These are phyloP conservation scores for Candida parachauliodes DNA, from an alignment of 805 yeast genomes.

Conservation along the genomic window DNA sequence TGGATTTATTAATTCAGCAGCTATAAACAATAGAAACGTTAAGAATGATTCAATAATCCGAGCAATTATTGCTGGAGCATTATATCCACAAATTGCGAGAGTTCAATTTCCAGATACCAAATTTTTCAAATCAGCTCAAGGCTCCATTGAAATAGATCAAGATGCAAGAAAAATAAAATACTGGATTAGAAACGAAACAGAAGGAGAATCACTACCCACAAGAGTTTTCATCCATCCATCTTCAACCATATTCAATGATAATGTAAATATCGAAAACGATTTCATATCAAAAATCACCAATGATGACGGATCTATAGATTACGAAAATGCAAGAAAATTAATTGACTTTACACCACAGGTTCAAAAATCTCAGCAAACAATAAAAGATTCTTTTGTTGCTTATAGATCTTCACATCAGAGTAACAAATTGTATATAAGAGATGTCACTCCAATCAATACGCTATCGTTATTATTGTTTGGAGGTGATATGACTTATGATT, in stretches of 20 bases:
- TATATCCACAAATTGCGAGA: conserved; percentile 78
- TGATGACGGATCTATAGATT: conserved; percentile 41
- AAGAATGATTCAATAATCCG: conserved; percentile 50
- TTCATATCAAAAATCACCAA: conserved; percentile 13
- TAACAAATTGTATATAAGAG: conserved; percentile 64
- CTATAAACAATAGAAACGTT: conserved; percentile 56
- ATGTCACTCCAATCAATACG: conserved; percentile 75
- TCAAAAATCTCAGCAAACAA: conserved; percentile 22
- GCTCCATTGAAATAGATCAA: conserved; percentile 82
- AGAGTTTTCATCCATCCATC: conserved; percentile 87
- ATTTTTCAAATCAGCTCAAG: conserved; percentile 63
- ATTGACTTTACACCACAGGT: conserved; percentile 41
- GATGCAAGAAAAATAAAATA: conserved; percentile 71
- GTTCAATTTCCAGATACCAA: conserved; percentile 82
- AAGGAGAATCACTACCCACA: conserved; percentile 42
- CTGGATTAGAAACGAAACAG: conserved; percentile 65
- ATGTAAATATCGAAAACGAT: conserved; percentile 15
- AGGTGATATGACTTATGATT: conserved; percentile 62
- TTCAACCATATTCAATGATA: conserved; percentile 60
- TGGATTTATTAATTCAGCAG: conserved; percentile 51
- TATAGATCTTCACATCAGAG: conserved; percentile 61
- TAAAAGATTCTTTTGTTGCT: conserved; percentile 58
- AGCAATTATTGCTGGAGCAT: conserved; percentile 73
- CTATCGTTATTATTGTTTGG: conserved; percentile 78
- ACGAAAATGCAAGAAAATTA: conserved; percentile 24